These are phyloP conservation scores for Quercus ilex DNA, from an alignment of 306 rosid genomes.

Conservation along the genomic window DNA sequence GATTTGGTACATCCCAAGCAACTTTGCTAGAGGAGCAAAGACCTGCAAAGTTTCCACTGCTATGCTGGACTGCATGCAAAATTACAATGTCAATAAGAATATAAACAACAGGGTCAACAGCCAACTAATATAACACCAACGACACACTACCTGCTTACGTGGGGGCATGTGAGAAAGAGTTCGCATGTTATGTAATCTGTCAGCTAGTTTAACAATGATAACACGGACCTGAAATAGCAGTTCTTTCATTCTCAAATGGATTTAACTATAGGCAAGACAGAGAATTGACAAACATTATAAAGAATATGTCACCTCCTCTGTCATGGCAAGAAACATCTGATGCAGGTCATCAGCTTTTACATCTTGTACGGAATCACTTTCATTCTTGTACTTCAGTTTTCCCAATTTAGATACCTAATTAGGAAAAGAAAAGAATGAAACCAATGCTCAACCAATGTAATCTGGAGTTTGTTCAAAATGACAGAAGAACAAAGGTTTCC, in stretches of 20 bases:
- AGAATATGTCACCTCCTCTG: constrained; percentile 75
- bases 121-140: constrained; percentile 19
- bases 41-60: constrained; percentile 95
- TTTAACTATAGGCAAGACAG: constrained; percentile 19
- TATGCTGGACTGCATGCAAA: constrained; percentile 73
- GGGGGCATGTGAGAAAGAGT: constrained; percentile 97
- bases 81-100: constrained; percentile 21
- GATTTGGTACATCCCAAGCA: constrained; percentile 98
- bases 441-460: constrained; percentile 21
- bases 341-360: constrained; percentile 97
- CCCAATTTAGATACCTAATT: constrained; percentile 91
- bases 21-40: constrained; percentile 99
- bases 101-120: constrained; percentile 11
- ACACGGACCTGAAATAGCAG: constrained; percentile 81
- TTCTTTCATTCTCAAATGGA: constrained; percentile 21
- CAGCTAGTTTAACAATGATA: constrained; percentile 94
- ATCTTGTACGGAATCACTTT: constrained; percentile 77
- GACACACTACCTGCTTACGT: constrained; percentile 80
- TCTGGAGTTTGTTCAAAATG: constrained; percentile 16
- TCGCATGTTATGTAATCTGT: constrained; percentile 96
- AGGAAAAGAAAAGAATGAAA: constrained; percentile 23
- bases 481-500: neutral
- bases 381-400: constrained; percentile 83
- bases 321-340: constrained; percentile 99
- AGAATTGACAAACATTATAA: constrained; percentile 19